These are phyloP conservation scores for Chlamydomonas reinhardtii DNA, from an alignment of 163 green algal genomes.

Conservation along the genomic window DNA sequence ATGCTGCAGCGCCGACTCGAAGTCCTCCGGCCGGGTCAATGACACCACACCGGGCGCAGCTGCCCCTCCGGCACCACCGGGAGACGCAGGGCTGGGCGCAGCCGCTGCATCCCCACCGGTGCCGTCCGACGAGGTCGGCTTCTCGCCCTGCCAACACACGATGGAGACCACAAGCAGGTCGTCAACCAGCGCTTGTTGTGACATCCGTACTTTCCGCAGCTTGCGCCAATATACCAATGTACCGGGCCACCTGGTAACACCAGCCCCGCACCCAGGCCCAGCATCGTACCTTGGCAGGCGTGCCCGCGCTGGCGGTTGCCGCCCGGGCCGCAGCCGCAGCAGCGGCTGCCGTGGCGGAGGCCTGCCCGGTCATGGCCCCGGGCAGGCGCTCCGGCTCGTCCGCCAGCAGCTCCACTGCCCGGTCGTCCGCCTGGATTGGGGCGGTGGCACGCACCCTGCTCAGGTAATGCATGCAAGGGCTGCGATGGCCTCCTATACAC, in stretches of 20 bases:
- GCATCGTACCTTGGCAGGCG: too few species aligned
- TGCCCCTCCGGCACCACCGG: neutral
- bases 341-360: constrained; percentile 1
- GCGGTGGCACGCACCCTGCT: too few species aligned
- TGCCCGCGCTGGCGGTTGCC: too few species aligned
- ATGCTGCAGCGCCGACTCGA: constrained; percentile 73
- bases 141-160: too few species aligned
- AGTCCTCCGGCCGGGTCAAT: constrained; percentile 64
- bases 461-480: too few species aligned
- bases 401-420: constrained; percentile 50
- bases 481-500: too few species aligned
- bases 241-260: too few species aligned
- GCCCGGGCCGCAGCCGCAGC: constrained; percentile 6
- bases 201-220: too few species aligned
- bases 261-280: too few species aligned
- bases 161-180: too few species aligned
- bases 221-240: too few species aligned
- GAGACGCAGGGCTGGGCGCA: neutral
- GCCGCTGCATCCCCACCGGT: neutral
- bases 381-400: constrained; percentile 41
- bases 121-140: neutral
- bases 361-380: constrained; percentile 19
- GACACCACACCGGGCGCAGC: constrained; percentile 30
- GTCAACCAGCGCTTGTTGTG: too few species aligned
- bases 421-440: constrained; percentile 1